Percentiles rank a stretch among this genome's conserved stretches.
These are phyloP conservation scores for Termitomyces bulborhizus DNA, from an alignment of 768 basidiomycete species.

Conservation along the genomic window DNA sequence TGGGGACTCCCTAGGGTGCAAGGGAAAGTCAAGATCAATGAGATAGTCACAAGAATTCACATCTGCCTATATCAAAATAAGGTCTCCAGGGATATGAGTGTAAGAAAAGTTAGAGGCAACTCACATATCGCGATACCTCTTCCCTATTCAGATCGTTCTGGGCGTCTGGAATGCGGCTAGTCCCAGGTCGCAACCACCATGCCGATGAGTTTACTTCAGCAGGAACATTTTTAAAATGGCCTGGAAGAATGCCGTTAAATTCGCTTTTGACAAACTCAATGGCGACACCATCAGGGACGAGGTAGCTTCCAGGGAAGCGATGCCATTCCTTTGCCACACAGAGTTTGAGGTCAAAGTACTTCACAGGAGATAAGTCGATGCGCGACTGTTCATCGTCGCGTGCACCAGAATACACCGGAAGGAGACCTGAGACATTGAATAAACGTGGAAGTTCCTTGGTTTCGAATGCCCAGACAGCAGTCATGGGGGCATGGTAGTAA, in stretches of 20 bases:
- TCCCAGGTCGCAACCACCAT: conserved; percentile 59
- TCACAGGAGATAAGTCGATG: conserved; percentile 65
- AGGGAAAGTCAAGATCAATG: conserved; percentile 84
- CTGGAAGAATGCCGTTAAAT: conserved; percentile 84
- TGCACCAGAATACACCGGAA: conserved; percentile 38
- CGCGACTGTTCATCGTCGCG: conserved; percentile 38
- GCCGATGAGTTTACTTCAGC: conserved; percentile 16
- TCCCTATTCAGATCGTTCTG: conserved; percentile 90
- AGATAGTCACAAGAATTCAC: conserved; percentile 80
- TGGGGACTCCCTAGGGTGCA: conserved; percentile 44
- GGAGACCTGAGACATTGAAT: conserved; percentile 63
- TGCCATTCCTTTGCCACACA: conserved; percentile 97
- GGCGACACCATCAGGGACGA: conserved; percentile 75
- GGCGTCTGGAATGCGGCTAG: conserved; percentile 49
- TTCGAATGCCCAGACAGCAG: conserved; percentile 66
- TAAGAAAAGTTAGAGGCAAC: conserved; percentile 9
- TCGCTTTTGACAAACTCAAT: conserved; percentile 91
- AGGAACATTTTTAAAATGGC: conserved; percentile 57
- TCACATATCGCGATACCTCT: conserved; percentile 71
- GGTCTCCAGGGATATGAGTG: background rate
- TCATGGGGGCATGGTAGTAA: conserved; percentile 90
- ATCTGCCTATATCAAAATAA: conserved; percentile 45
- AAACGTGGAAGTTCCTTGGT: conserved; percentile 74
- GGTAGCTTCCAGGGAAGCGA: conserved; percentile 86
- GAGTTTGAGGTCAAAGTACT: conserved; percentile 63